Percentiles rank a stretch among this genome's conserved stretches.
Evolutionary conservation across 305 asterid genomes (phyloP).

Genomic region (Coffea humblotiana): DNA sequence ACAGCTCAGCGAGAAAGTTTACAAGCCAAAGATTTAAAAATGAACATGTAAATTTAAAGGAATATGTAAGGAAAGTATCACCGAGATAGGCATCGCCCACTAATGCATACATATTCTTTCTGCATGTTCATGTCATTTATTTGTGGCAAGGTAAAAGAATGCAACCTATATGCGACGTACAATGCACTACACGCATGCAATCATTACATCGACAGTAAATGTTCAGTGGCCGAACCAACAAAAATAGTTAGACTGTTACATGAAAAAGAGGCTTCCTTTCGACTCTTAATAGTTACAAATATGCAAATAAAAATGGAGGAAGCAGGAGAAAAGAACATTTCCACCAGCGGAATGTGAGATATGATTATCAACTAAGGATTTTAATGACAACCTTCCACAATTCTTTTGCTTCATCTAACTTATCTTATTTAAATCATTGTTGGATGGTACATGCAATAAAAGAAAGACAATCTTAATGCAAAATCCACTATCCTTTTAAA

Average conservation of each 20-base stretch:
- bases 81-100: neutral
- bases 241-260: neutral
- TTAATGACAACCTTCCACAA: neutral
- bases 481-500: neutral
- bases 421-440: neutral
- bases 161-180: neutral
- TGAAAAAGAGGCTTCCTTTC: neutral
- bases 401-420: neutral
- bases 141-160: neutral
- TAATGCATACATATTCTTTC: neutral
- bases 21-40: neutral
- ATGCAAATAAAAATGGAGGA: neutral
- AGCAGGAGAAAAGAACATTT: neutral
- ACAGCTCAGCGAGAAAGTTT: neutral
- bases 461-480: neutral
- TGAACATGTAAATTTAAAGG: neutral
- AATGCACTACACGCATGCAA: neutral
- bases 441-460: neutral
- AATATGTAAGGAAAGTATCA: neutral
- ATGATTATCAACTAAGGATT: neutral
- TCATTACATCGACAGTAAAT: neutral
- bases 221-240: neutral
- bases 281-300: neutral
- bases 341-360: neutral
- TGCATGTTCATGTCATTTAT: neutral